Percentiles rank a stretch among this genome's conserved stretches.
These are phyloP conservation scores for Juglanconis oblonga DNA, from an alignment of 2,329 filamentous ascomycete species.

Conservation along the genomic window DNA sequence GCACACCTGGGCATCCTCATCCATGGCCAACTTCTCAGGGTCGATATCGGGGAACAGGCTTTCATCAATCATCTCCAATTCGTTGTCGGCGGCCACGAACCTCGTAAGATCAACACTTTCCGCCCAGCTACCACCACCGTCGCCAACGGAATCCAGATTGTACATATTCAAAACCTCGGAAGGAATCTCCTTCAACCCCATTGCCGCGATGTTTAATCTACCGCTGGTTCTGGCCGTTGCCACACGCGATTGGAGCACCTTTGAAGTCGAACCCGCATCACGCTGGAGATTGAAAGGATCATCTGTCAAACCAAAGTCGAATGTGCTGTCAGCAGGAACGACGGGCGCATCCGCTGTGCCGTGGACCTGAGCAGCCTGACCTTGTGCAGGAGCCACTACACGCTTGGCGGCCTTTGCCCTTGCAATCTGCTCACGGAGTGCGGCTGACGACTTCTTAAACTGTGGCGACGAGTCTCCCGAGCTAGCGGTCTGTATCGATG, in stretches of 20 bases:
- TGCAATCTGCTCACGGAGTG: conserved; percentile 86
- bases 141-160: conserved; percentile 66
- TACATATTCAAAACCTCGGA: conserved; percentile 88
- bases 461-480: conserved; percentile 30
- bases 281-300: conserved; percentile 71
- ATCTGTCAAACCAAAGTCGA: conserved; percentile 56
- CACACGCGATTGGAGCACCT: conserved; percentile 70
- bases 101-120: conserved; percentile 85
- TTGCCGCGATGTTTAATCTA: conserved; percentile 81
- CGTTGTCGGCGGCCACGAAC: conserved; percentile 86
- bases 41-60: conserved; percentile 73
- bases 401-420: conserved; percentile 83
- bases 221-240: conserved; percentile 73
- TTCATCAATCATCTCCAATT: conserved; percentile 72
- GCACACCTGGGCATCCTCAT: conserved; percentile 65
- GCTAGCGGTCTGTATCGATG: conserved; percentile 34
- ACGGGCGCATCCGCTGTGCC: conserved; percentile 32
- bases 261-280: conserved; percentile 57
- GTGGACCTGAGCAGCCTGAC: conserved; percentile 19
- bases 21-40: conserved; percentile 54
- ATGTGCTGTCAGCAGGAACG: conserved; percentile 45
- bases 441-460: conserved; percentile 67
- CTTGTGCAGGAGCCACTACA: conserved; percentile 33
- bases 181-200: conserved; percentile 77
- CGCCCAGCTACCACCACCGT: conserved; percentile 72